phyloP scores from a whole-genome alignment of 495 filamentous ascomycete species.

The Echria macrotheca region DNA sequence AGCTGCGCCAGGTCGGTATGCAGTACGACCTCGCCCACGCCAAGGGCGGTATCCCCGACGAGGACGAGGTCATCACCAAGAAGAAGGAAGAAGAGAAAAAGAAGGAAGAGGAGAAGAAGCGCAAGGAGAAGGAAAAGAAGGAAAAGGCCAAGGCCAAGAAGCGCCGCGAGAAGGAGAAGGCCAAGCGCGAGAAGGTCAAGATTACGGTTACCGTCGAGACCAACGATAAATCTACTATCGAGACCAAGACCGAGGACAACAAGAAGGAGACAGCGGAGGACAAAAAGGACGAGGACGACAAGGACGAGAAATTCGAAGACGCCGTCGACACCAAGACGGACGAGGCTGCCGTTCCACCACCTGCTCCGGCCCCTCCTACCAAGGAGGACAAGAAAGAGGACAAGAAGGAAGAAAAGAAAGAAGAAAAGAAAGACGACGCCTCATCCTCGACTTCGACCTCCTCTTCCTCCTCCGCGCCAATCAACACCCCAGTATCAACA shows the following conservation, averaged over 20 bases:
- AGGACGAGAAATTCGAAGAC: slow-evolving; percentile 14
- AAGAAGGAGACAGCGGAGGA: slow-evolving; percentile 13
- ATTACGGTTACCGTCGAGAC: slow-evolving; percentile 1
- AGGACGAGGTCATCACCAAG: slow-evolving; percentile 53
- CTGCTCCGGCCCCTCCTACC: too few relatives aligned
- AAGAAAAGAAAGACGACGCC: neutral
- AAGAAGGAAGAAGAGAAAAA: slow-evolving; percentile 28
- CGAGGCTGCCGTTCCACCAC: too few relatives aligned
- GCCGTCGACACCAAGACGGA: slow-evolving; percentile 13
- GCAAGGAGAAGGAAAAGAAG: slow-evolving; percentile 21
- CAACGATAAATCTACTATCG: neutral
- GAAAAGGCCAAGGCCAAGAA: slow-evolving; percentile 34
- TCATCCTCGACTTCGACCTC: neutral
- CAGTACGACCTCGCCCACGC: slow-evolving; percentile 70
- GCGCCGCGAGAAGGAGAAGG: slow-evolving; percentile 25
- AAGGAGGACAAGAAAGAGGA: slow-evolving; percentile 6
- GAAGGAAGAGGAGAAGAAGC: slow-evolving; percentile 22
- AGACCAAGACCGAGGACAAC: slow-evolving; percentile 8
- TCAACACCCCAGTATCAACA: neutral
- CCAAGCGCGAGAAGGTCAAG: slow-evolving; percentile 4
- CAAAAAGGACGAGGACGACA: slow-evolving; percentile 16
- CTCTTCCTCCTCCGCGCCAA: too few relatives aligned
- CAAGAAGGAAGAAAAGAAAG: slow-evolving; percentile 10
- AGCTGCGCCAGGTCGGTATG: slow-evolving; percentile 65
- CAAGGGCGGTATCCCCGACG: slow-evolving; percentile 62